phyloP scores from a whole-genome alignment of 1,284 basidiomycete species.

The Cutaneotrichosporon sp. region DNA sequence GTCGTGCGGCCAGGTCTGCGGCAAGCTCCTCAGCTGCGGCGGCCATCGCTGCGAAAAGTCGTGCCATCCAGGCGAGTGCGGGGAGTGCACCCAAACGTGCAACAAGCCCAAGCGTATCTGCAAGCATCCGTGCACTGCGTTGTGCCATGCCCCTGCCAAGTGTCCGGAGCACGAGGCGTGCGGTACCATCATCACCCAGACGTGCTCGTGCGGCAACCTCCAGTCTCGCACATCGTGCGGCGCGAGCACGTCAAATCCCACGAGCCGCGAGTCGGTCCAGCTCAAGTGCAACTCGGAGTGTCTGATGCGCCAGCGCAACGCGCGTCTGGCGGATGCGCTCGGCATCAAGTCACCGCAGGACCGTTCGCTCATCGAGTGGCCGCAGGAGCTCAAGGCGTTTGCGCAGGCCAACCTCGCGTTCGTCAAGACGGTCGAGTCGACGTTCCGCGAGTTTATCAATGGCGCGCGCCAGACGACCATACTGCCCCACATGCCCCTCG shows the following conservation, averaged over 20 bases:
- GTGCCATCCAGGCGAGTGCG: conserved; percentile 75
- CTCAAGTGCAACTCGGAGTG: conserved; percentile 78
- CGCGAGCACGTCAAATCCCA: conserved; percentile 52
- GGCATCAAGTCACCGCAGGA: conserved; percentile 58
- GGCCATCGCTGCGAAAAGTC: conserved; percentile 73
- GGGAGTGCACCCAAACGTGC: conserved; percentile 66
- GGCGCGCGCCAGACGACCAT: conserved; percentile 66
- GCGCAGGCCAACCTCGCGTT: conserved; percentile 62
- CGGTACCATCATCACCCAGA: conserved; percentile 56
- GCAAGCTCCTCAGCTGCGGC: conserved; percentile 69
- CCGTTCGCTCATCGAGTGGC: conserved; percentile 54
- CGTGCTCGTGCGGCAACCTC: conserved; percentile 75
- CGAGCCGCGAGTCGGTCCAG: conserved; percentile 46
- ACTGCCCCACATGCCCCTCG: conserved; percentile 69
- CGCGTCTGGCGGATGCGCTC: conserved; percentile 75
- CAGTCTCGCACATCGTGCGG: conserved; percentile 68
- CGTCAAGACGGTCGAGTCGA: conserved; percentile 65
- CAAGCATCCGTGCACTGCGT: conserved; percentile 64
- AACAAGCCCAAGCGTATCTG: conserved; percentile 77
- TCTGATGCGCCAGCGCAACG: conserved; percentile 73
- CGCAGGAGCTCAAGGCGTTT: conserved; percentile 59
- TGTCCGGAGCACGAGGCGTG: conserved; percentile 78
- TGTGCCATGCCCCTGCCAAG: conserved; percentile 77
- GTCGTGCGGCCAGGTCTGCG: conserved; percentile 73
- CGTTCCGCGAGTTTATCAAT: conserved; percentile 67